phyloP scores from a whole-genome alignment of 805 yeast genomes.

The Wickerhamiella kurtzmanii region DNA sequence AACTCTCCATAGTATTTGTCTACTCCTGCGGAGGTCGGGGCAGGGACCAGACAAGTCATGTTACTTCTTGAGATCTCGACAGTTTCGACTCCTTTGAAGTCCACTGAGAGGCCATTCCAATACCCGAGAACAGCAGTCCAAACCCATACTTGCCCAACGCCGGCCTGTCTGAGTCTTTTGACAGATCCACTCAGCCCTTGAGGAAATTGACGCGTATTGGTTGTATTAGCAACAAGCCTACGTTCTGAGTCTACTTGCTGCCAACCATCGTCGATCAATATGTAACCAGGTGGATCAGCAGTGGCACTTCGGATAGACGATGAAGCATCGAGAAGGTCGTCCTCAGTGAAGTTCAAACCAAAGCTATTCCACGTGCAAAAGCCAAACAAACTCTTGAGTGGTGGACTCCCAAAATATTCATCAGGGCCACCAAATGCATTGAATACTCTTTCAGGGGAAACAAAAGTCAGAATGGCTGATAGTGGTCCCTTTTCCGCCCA shows the following conservation, averaged over 20 bases:
- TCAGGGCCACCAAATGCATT: neutral
- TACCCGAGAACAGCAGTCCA: conserved; percentile 25
- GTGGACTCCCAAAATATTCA: neutral
- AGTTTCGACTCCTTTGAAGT: conserved; percentile 15
- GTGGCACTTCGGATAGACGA: conserved; percentile 15
- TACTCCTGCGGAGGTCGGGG: conserved; percentile 8
- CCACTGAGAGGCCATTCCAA: conserved; percentile 22
- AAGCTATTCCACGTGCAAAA: conserved; percentile 26
- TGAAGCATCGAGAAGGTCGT: conserved; percentile 16
- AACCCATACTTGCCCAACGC: conserved; percentile 22
- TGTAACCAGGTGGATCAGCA: conserved; percentile 15
- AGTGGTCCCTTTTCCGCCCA: neutral
- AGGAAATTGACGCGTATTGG: conserved; percentile 19
- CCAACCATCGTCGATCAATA: conserved; percentile 26
- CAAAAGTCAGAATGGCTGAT: neutral
- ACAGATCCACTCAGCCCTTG: conserved; percentile 21
- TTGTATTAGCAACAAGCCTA: conserved; percentile 18
- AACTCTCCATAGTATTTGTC: conserved; percentile 20
- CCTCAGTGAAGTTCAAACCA: conserved; percentile 18
- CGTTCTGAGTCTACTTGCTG: conserved; percentile 16
- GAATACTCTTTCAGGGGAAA: neutral
- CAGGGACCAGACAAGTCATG: conserved; percentile 3
- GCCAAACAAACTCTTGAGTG: conserved; percentile 12
- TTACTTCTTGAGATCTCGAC: conserved; percentile 9
- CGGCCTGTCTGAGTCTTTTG: conserved; percentile 12